A percentile compares a stretch with the other conserved stretches of the same genome.
Conservation (phyloP, 1,284 basidiomycete genomes). For the Puccinia coronata region DNA sequence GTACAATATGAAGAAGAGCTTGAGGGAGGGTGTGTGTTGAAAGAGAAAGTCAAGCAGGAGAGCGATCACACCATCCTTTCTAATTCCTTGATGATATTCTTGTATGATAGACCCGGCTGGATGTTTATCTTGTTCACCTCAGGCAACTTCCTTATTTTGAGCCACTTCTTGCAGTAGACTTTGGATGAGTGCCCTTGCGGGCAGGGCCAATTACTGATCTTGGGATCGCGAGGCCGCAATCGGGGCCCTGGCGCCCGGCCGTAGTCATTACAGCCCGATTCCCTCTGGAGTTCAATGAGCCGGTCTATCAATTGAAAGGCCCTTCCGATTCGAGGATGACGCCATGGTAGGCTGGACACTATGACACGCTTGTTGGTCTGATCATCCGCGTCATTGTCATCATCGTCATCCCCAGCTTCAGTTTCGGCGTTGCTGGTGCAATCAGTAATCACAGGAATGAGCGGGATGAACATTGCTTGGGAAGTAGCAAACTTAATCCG, state of each 20-base stretch:
- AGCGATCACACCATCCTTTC: background rate
- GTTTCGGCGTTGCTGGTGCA: conserved; percentile 36
- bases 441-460: conserved; percentile 8
- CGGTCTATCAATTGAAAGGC: background rate
- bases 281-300: background rate
- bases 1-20: too few relatives aligned
- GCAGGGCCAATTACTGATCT: background rate
- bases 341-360: conserved; percentile 9
- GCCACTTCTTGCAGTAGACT: conserved; percentile 16
- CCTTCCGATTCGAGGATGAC: conserved; percentile 22
- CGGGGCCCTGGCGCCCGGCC: background rate
- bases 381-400: background rate
- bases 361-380: background rate
- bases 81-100: background rate
- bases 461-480: background rate
- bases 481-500: conserved; percentile 1
- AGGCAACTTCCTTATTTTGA: background rate
- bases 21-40: too few relatives aligned
- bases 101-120: background rate
- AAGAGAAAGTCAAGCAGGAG: too few relatives aligned
- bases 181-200: background rate
- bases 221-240: background rate
- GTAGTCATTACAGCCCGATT: conserved; percentile 13
- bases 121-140: background rate
- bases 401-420: background rate